These are phyloP conservation scores for Anthracocystis panici-leucophaei DNA, from an alignment of 1,284 basidiomycete genomes.

Conservation along the genomic window DNA sequence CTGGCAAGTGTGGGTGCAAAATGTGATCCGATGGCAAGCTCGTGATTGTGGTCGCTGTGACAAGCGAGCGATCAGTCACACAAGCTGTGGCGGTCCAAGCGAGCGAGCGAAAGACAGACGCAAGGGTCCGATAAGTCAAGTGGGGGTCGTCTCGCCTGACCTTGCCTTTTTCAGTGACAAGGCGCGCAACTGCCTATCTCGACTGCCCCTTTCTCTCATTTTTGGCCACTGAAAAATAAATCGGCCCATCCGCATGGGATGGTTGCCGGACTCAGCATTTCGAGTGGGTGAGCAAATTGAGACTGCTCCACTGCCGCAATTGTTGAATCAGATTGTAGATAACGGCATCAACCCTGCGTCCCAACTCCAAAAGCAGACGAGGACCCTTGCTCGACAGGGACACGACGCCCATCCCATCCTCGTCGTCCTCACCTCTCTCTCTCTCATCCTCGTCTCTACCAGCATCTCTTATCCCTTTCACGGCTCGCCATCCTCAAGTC, in stretches of 20 bases:
- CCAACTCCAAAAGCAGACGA: constrained; percentile 7
- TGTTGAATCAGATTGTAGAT: constrained; percentile 13
- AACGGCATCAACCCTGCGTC: constrained; percentile 12
- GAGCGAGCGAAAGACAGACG: neutral
- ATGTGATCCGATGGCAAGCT: too few relatives aligned
- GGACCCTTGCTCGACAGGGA: constrained; percentile 10
- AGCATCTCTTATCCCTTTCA: neutral
- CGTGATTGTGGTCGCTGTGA: too few relatives aligned
- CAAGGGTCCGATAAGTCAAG: neutral
- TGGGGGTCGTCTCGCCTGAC: constrained; percentile 11
- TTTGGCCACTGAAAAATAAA: neutral
- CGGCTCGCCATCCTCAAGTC: neutral
- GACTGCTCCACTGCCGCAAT: constrained; percentile 10
- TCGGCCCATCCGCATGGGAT: constrained; percentile 12
- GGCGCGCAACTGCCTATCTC: constrained; percentile 18
- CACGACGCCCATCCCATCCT: neutral
- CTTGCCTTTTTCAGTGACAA: neutral
- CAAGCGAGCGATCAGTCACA: too few relatives aligned
- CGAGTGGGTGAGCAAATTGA: neutral
- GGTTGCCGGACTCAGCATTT: constrained; percentile 5
- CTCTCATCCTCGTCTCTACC: neutral
- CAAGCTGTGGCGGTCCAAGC: neutral
- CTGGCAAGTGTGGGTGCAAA: too few relatives aligned
- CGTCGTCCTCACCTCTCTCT: neutral
- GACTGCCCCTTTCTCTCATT: constrained; percentile 1